A percentile compares a stretch with the other conserved stretches of the same genome.
Conservation (phyloP, 352 stramenopile genomes). For the Paralagenidium karlingii region DNA sequence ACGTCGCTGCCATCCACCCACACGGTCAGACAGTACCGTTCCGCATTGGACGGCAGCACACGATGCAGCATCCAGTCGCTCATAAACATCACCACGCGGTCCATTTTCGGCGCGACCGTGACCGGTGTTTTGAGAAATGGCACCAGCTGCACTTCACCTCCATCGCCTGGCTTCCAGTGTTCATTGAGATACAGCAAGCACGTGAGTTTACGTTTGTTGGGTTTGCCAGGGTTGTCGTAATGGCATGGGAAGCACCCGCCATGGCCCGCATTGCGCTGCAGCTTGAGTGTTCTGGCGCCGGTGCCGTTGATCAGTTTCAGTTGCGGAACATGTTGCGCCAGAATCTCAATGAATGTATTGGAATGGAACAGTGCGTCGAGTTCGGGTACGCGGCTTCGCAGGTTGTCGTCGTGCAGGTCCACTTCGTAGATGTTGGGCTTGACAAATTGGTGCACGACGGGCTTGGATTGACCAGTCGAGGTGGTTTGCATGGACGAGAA, state of each 20-base stretch:
- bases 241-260: conserved; percentile 73
- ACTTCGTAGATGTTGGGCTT: conserved; percentile 82
- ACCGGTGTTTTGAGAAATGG: conserved; percentile 49
- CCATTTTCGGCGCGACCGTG: conserved; percentile 52
- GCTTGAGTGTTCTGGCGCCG: conserved; percentile 47
- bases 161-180: conserved; percentile 40
- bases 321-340: conserved; percentile 34
- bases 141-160: conserved; percentile 63
- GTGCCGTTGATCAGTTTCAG: conserved; percentile 49
- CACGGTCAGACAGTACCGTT: conserved; percentile 54
- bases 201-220: conserved; percentile 68
- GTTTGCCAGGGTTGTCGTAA: conserved; percentile 69
- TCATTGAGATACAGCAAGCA: conserved; percentile 76
- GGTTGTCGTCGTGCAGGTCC: conserved; percentile 50
- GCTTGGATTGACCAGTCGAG: conserved; percentile 5
- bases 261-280: conserved; percentile 62
- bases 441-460: conserved; percentile 34
- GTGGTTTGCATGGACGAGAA: conserved; percentile 41
- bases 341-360: conserved; percentile 28
- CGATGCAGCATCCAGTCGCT: conserved; percentile 65
- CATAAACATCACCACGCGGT: conserved; percentile 56
- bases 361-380: conserved; percentile 54
- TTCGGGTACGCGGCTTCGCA: conserved; percentile 41
- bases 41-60: conserved; percentile 30
- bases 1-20: conserved; percentile 41